Base-by-base conservation (phyloP, 495 filamentous ascomycete species). In the Umbilicaria muhlenbergii region DNA sequence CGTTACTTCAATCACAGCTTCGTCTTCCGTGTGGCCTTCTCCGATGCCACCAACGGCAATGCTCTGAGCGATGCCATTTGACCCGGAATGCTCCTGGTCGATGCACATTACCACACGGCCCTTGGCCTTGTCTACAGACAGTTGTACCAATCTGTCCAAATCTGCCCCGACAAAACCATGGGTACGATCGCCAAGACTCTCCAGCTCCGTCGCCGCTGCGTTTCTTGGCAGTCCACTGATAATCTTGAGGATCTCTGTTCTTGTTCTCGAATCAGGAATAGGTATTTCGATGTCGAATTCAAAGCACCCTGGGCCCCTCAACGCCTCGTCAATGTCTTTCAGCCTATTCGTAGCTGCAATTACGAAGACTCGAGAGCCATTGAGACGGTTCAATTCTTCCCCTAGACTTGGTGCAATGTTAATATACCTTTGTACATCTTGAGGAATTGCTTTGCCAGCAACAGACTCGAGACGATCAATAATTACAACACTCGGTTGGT, bases 381-480 rank as follows among this genome's bases (percentile, higher is more conserved):
- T 59, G 15, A 73, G 55, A 19, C 55, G 48, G 32, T 72, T 66
- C 38, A 74, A 52, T 36, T 63, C 57, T 48, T 63, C 54, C 32
- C 61, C 65, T 5, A 81, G 50, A 21, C 60, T 51, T 11, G 61
- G 50, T 1, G 59, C 58, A 14, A 68, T 11, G 28, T 42, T 36
- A 5, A 34, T 40, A 13, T 32, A 45, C 19, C 12, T 28, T 38
- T 60, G 63, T 10, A 35, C n/a, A 11, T 71, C 62, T 5, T 59
- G 21, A n/a, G 61, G 54, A 4, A 61, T 58, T 44, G 64, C 58
- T 40, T 80, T 86, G 12, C 75, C 74, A 38, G 84, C 81, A 19
- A 94, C 61, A 41, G 67, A 68, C 40, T 94, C 83, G 24, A 95
- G 60, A 44, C 86, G 70, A 56, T 95, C 87, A 34, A 95, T 80